Evolutionary conservation across 208 protist species (phyloP).

Genomic region (Acanthamoeba healyi): DNA sequence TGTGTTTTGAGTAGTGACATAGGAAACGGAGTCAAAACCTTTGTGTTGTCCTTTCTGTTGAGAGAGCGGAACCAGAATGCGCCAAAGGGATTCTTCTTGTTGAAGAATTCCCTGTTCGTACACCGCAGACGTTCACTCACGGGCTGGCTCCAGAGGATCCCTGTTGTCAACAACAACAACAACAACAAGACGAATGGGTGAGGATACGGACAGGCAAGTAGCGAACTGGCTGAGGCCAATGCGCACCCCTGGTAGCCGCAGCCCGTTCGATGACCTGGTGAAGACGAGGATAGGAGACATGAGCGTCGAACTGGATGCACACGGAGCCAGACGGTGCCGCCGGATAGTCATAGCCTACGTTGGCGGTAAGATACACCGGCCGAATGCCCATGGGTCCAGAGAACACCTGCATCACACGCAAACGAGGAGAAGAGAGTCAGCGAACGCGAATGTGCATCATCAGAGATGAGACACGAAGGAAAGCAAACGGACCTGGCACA

Average conservation of each 20-base stretch:
- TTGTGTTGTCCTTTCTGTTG: background rate
- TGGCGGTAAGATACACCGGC: slow-evolving; percentile 2
- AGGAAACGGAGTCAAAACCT: too few species aligned
- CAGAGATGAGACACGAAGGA: background rate
- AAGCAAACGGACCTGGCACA: background rate
- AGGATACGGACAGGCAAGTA: background rate
- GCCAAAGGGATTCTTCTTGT: slow-evolving; percentile 49
- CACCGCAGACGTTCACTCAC: slow-evolving; percentile 11
- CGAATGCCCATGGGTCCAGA: background rate
- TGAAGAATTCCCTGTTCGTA: slow-evolving; percentile 54
- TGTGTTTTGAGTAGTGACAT: too few species aligned
- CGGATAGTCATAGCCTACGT: slow-evolving; percentile 22
- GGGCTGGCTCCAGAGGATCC: slow-evolving; percentile 24
- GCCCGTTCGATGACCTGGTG: background rate
- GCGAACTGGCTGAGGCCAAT: too few species aligned
- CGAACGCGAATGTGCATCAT: background rate
- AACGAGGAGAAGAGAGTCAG: too few species aligned
- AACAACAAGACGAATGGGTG: background rate
- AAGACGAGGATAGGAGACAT: slow-evolving; percentile 24
- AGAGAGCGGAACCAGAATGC: background rate
- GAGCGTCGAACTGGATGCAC: slow-evolving; percentile 34
- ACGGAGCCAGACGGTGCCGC: background rate
- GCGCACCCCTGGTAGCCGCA: background rate
- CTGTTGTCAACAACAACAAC: background rate
- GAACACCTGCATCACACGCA: background rate